These are phyloP conservation scores for Selenicereus undatus DNA, from an alignment of 148 eudicot genomes.

Conservation along the genomic window DNA sequence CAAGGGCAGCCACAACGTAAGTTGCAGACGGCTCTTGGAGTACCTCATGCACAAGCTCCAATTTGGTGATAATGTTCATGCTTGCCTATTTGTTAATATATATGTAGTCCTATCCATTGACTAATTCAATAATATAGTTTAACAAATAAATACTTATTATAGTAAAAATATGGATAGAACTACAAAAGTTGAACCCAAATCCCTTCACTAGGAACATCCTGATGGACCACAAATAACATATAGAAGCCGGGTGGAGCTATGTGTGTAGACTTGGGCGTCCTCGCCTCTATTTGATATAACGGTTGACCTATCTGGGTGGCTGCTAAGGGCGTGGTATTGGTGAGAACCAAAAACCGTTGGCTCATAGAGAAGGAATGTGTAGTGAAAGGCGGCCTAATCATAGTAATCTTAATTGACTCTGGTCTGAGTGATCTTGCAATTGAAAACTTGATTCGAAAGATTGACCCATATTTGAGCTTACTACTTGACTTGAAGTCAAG, in stretches of 20 bases:
- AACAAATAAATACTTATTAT: neutral
- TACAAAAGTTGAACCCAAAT: constrained; percentile 58
- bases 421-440: constrained; percentile 19
- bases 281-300: constrained; percentile 21
- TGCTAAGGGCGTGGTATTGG: neutral
- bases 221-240: constrained; percentile 56
- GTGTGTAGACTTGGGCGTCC: constrained; percentile 28
- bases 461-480: constrained; percentile 27
- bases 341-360: constrained; percentile 24
- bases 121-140: no score
- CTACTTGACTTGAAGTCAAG: constrained; percentile 29
- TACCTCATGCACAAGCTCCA: no score
- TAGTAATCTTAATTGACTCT: constrained; percentile 32
- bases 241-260: constrained; percentile 57
- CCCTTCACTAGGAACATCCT: constrained; percentile 51
- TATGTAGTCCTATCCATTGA: neutral
- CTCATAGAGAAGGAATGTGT: constrained; percentile 76
- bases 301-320: neutral
- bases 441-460: constrained; percentile 24
- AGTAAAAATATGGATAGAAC: neutral
- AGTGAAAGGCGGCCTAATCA: no score
- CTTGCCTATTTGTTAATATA: no score
- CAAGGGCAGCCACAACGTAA: no score
- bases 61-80: no score
- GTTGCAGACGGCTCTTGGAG: no score